A percentile compares a stretch with the other conserved stretches of the same genome.
phyloP scores from a whole-genome alignment of 495 filamentous ascomycete genomes.

The Durotheca rogersii region DNA sequence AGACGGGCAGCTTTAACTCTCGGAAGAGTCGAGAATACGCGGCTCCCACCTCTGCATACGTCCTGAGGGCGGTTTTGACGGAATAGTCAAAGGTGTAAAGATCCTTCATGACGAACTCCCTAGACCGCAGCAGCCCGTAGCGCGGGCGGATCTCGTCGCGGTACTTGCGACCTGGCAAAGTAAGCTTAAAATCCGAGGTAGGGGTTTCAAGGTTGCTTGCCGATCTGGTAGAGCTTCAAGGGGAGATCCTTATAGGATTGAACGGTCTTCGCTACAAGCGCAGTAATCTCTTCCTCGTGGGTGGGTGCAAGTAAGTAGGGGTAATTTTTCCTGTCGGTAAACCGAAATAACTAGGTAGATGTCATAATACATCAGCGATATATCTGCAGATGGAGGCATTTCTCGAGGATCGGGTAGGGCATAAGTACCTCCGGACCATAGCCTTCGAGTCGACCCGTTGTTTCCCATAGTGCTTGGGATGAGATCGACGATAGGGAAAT shows the following conservation, averaged over 20 bases:
- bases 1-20: conserved; percentile 78
- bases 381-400: too few relatives aligned
- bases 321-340: conserved; percentile 75
- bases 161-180: conserved; percentile 76
- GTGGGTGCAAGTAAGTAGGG: conserved; percentile 84
- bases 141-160: conserved; percentile 87
- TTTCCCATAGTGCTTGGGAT: conserved; percentile 78
- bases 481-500: conserved; percentile 86
- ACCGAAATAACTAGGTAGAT: conserved; percentile 66
- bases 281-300: conserved; percentile 94
- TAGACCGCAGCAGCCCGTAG: conserved; percentile 83
- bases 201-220: conserved; percentile 45
- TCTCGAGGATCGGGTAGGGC: too few relatives aligned
- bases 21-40: conserved; percentile 76
- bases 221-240: conserved; percentile 85
- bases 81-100: conserved; percentile 91
- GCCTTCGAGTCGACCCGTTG: conserved; percentile 50
- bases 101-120: conserved; percentile 98
- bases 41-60: conserved; percentile 69
- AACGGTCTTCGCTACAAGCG: conserved; percentile 68
- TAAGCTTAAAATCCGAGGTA: conserved; percentile 8
- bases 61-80: conserved; percentile 63
- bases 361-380: neutral
- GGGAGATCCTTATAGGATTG: conserved; percentile 87
- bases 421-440: conserved; percentile 68